Evolutionary conservation across 2,329 filamentous ascomycete species (phyloP), one percentile per base, ranked within the genome.

Genomic region (Colletotrichum simmondsii): DNA sequence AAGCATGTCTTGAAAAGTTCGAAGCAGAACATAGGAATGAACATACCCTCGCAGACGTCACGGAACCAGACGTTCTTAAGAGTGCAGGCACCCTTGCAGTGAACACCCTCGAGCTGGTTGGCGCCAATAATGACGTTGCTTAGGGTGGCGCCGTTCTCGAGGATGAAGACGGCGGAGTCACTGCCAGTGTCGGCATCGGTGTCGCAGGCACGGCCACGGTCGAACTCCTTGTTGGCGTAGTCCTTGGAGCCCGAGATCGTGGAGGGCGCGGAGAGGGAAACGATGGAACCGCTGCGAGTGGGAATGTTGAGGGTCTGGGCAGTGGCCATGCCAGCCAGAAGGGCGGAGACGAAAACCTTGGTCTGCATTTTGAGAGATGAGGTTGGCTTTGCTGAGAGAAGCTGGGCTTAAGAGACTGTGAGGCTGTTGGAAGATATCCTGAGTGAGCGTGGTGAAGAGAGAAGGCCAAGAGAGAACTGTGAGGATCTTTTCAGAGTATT

Each of bases 81-180:
- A 12, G 78, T 81, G 76, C 86, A 88, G 16, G 83, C 79, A 42
- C 85, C 86, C 65, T 83, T 78, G 79, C 87, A 89, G 80, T 89
- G 86, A 37, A 89, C 83, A 65, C 84, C 87, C 78, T 87, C 87
- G 46, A 84, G 82, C 73, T 88, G 82, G 71, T 85, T 83, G n/a
- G 81, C 81, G 26, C 88, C 87, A 65, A 89, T 88, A 77, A 89
- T 88, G 77, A 86, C 87, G 76, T 89, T 89, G 75, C 83, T 85
- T 32, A 89, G 79, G 30, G 83, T 87, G 35, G 84, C 88, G 35
- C 87, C 87, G 63, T 84, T 80, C 77, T 85, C 81, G 65, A 90
- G 81, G 73, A 87, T 81, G 83, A 89, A 89, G 78, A 89, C 87
- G 58, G 87, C 85, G 64, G 75, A 76, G 4, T 75, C 76, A 26